Evolutionary conservation across 169 alveolate genomes (phyloP), one percentile per base, ranked within the genome.

Genomic region (Theileria annulata): DNA sequence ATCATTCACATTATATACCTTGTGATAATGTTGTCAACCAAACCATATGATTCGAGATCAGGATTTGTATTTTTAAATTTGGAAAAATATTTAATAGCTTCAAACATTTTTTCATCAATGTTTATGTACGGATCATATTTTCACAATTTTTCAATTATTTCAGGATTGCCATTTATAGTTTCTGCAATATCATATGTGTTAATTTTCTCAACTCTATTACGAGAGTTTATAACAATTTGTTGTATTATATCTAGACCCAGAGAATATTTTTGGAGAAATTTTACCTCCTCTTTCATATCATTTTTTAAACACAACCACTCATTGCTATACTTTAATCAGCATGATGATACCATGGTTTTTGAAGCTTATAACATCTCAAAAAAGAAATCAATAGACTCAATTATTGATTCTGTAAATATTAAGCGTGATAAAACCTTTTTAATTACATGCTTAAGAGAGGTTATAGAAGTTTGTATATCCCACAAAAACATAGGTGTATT

Each of bases 91-190:
- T 62, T 74, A 31, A 33, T 71, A 2, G 48, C 48, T 51, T 54
- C 71, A 25, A 81, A 62, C 71, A 23, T 81, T 2, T 75, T 68
- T 37, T 33, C 49, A 67, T 68, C 63, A 13, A 51, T 73, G 27
- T 81, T 81, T 59, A 75, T 81, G 10, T 77, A 81, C 68, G 88
- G 88, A 6, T 70, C 81, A 10, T 66, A 67, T 62, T n/a, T 75
- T 47, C 67, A 81, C 51, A 77, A 81, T 54, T 81, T 80, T 49
- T 80, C 88, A 17, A 77, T 66, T 54, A 62, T 80, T n/a, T 75
- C 58, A 12, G 83, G 81, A 12, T 49, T 80, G 37, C 85, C 88
- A 10, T 72, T 80, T 27, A 62, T 80, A 35, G 47, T 71, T 35
- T 63, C 85, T 8, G 79, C 74, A 5, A 4, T 74, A 27, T 69